Percentiles rank a stretch among this genome's conserved stretches.
Conservation (phyloP, 495 filamentous ascomycete species). For the Immersiella caudata region DNA sequence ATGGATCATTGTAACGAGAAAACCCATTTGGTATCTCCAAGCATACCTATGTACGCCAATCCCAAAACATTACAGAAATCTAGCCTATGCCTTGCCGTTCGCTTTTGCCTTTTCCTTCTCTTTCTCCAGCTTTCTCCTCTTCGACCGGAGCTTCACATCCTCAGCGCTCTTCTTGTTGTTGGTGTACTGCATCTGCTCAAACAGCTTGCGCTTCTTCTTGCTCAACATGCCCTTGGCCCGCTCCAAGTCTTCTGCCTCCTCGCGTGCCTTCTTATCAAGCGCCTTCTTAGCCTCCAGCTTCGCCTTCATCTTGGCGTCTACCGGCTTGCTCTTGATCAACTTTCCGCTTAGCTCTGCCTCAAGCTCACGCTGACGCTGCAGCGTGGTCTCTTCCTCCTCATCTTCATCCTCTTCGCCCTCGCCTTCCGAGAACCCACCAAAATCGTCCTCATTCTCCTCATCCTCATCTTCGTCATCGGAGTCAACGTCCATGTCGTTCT, state of each 20-base stretch:
- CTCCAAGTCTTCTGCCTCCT: conserved; percentile 83
- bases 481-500: conserved; percentile 48
- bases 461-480: conserved; percentile 50
- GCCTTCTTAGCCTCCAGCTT: conserved; percentile 66
- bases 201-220: conserved; percentile 85
- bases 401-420: conserved; percentile 49
- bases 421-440: conserved; percentile 48
- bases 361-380: conserved; percentile 77
- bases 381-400: conserved; percentile 47
- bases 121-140: conserved; percentile 89
- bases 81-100: conserved; percentile 27
- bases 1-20: background rate
- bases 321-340: conserved; percentile 43
- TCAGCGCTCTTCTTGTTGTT: conserved; percentile 84
- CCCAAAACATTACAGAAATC: conserved; percentile 33
- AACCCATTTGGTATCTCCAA: background rate
- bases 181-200: conserved; percentile 89
- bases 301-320: conserved; percentile 59
- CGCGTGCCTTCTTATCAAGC: conserved; percentile 66
- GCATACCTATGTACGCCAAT: background rate
- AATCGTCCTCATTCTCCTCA: conserved; percentile 45
- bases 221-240: conserved; percentile 91
- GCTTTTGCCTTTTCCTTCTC: conserved; percentile 43
- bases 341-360: conserved; percentile 79
- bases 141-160: conserved; percentile 70